A percentile compares a stretch with the other conserved stretches of the same genome.
Conservation (phyloP, 2,329 filamentous ascomycete species). For the Ampelomyces quisqualis region DNA sequence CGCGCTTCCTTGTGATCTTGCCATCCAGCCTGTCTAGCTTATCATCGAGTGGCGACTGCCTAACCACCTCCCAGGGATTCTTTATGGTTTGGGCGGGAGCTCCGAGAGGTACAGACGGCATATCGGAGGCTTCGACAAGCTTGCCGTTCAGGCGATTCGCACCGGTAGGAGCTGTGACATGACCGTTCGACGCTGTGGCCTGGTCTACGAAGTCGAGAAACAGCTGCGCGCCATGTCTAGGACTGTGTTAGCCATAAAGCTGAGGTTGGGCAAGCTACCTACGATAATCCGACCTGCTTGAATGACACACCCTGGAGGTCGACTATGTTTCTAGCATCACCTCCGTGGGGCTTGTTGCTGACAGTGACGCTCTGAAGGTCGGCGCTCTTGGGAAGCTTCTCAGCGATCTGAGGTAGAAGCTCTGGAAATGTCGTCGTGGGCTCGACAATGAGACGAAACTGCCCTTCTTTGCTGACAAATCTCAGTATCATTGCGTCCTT, state of each 20-base stretch:
- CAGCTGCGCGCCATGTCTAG: constrained; percentile 84
- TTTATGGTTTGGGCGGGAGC: constrained; percentile 65
- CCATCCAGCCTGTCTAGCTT: constrained; percentile 82
- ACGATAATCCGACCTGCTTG: constrained; percentile 59
- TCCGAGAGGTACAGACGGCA: constrained; percentile 61
- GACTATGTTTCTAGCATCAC: constrained; percentile 56
- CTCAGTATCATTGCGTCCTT: constrained; percentile 71
- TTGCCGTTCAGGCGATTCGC: constrained; percentile 76
- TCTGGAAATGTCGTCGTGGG: constrained; percentile 69
- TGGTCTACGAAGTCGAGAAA: constrained; percentile 77
- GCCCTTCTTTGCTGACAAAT: constrained; percentile 89
- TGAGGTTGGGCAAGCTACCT: constrained; percentile 18
- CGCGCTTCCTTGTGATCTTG: constrained; percentile 75
- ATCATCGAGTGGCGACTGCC: constrained; percentile 85
- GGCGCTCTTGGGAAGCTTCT: constrained; percentile 59
- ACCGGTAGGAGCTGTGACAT: constrained; percentile 34
- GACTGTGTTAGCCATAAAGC: constrained; percentile 18
- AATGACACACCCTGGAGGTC: constrained; percentile 58
- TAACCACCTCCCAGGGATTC: constrained; percentile 90
- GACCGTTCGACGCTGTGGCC: constrained; percentile 53
- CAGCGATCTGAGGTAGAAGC: constrained; percentile 56
- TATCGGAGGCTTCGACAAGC: constrained; percentile 68
- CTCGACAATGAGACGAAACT: constrained; percentile 80
- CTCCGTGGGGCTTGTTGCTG: constrained; percentile 62
- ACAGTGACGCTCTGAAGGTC: constrained; percentile 59